These are phyloP conservation scores for Chrysosporium queenslandicum DNA, from an alignment of 2,329 filamentous ascomycete genomes.

Conservation along the genomic window DNA sequence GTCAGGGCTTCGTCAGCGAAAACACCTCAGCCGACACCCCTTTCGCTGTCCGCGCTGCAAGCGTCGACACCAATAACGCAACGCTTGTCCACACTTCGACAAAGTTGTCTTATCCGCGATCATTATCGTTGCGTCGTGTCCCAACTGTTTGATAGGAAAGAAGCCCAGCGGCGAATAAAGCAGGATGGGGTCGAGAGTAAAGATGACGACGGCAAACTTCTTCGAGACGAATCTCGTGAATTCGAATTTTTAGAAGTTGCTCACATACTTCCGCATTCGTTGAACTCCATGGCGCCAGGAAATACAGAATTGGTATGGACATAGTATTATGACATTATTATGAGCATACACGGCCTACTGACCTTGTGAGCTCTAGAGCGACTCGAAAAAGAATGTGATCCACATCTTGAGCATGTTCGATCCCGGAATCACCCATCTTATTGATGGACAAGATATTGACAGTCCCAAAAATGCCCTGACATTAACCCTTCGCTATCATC, in stretches of 20 bases:
- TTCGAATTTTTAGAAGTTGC: background rate
- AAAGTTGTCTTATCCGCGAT: slow-evolving; percentile 12
- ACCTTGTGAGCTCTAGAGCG: slow-evolving; percentile 3
- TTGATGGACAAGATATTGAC: slow-evolving; percentile 18
- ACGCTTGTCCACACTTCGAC: background rate
- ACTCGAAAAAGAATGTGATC: slow-evolving; percentile 12
- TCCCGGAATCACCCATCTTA: slow-evolving; percentile 13
- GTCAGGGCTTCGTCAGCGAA: background rate
- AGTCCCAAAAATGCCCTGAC: slow-evolving; percentile 19
- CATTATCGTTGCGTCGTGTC: too few species aligned
- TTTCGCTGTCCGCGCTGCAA: background rate
- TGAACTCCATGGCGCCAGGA: background rate
- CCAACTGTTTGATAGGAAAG: background rate
- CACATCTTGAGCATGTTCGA: slow-evolving; percentile 19
- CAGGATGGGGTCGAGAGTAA: background rate
- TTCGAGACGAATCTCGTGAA: background rate
- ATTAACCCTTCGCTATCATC: slow-evolving; percentile 16
- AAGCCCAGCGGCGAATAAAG: background rate
- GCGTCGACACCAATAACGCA: background rate
- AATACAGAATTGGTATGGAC: background rate
- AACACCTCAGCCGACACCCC: background rate
- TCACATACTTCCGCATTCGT: background rate
- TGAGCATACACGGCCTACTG: background rate
- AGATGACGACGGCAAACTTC: slow-evolving; percentile 7
- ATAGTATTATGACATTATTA: background rate